These are phyloP conservation scores for Annulohypoxylon moriforme DNA, from an alignment of 495 filamentous ascomycete species.

Conservation along the genomic window DNA sequence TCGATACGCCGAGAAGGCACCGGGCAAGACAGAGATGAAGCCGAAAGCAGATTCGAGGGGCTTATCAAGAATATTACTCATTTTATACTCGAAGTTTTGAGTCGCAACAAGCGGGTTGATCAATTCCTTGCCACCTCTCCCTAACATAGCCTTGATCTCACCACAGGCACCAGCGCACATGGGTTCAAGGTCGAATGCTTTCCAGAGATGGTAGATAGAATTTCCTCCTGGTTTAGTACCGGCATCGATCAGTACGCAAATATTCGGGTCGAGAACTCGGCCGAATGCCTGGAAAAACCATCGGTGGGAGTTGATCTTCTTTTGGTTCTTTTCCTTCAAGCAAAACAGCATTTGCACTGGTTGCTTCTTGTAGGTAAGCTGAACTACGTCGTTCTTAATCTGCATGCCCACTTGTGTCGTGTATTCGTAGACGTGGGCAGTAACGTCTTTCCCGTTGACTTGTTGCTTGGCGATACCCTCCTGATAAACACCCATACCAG, in stretches of 20 bases:
- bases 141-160: conserved; percentile 99
- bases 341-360: conserved; percentile 99
- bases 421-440: conserved; percentile 99
- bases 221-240: conserved; percentile 93
- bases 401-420: conserved; percentile 91
- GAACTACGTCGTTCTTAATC: conserved; percentile 88
- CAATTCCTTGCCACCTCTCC: conserved; percentile 84
- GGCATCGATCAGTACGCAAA: conserved; percentile 95
- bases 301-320: conserved; percentile 99
- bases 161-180: conserved; percentile 98
- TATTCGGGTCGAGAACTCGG: conserved; percentile 89
- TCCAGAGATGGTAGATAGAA: conserved; percentile 98
- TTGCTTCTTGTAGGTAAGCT: conserved; percentile 77
- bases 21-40: conserved; percentile 96
- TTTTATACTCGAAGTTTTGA: conserved; percentile 99
- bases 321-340: conserved; percentile 99
- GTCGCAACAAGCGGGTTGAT: conserved; percentile 94
- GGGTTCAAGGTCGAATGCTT: conserved; percentile 96
- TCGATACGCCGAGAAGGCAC: conserved; percentile 97
- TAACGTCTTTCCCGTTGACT: conserved; percentile 96
- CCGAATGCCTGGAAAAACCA: conserved; percentile 99
- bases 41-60: conserved; percentile 97
- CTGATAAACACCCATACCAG: conserved; percentile 95
- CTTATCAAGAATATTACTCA: conserved; percentile 99
- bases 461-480: conserved; percentile 99